Evolutionary conservation across 306 rosid species (phyloP).

Genomic region (Hippophae gyantsensis): DNA sequence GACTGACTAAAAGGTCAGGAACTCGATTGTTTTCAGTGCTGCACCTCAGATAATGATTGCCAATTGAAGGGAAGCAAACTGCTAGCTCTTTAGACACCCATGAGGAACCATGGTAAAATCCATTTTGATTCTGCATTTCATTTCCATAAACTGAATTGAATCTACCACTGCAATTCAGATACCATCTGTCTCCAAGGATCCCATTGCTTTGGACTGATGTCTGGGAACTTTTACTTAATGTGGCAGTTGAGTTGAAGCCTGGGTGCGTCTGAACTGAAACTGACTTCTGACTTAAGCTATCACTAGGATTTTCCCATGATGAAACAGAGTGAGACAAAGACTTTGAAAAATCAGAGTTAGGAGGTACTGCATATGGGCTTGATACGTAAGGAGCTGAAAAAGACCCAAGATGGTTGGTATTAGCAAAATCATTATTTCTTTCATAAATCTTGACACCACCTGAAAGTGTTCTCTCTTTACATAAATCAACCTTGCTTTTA

Average conservation of each 20-base stretch:
- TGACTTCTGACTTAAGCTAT: conserved; percentile 52
- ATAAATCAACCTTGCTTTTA: conserved; percentile 34
- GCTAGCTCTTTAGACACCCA: conserved; percentile 57
- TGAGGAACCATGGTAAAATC: conserved; percentile 49
- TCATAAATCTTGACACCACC: conserved; percentile 36
- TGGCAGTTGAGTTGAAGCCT: conserved; percentile 31
- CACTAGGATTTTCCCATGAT: conserved; percentile 58
- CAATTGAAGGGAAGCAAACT: conserved; percentile 10
- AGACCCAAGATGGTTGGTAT: conserved; percentile 32
- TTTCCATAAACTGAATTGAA: conserved; percentile 36
- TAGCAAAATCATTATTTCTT: conserved; percentile 37
- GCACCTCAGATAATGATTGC: conserved; percentile 14
- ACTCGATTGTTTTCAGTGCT: conserved; percentile 7
- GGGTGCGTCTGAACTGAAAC: conserved; percentile 45
- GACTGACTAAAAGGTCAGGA: conserved; percentile 17
- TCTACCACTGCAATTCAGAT: conserved; percentile 43
- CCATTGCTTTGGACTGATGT: conserved; percentile 48
- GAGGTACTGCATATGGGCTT: conserved; percentile 27
- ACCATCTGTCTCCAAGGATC: conserved; percentile 51
- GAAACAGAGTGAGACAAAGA: conserved; percentile 60
- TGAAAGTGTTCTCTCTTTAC: conserved; percentile 45
- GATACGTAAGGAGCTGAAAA: conserved; percentile 36
- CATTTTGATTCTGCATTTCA: conserved; percentile 47
- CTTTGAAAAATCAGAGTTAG: conserved; percentile 42
- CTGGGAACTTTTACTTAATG: conserved; percentile 40